phyloP scores from a whole-genome alignment of 1,284 basidiomycete genomes.

The Rhodofomes roseus region DNA sequence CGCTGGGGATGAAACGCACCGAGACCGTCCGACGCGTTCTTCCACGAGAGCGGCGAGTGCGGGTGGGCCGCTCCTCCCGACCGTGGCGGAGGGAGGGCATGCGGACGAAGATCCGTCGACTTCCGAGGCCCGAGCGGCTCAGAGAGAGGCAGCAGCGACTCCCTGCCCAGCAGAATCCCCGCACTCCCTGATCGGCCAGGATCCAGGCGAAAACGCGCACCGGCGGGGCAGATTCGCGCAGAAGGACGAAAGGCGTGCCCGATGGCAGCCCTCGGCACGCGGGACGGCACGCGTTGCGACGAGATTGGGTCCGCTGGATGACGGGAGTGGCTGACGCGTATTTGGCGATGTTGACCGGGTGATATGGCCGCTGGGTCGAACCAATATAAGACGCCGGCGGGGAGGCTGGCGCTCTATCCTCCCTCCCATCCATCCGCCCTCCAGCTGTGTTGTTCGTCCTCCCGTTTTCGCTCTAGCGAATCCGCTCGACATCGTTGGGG shows the following conservation, averaged over 20 bases:
- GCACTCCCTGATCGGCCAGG: neutral
- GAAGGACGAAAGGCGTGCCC: too few relatives aligned
- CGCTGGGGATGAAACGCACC: neutral
- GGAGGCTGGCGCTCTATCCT: slow-evolving; percentile 11
- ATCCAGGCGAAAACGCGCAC: neutral
- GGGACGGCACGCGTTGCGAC: neutral
- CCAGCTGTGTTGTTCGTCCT: slow-evolving; percentile 15
- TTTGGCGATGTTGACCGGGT: neutral
- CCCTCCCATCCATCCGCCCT: slow-evolving; percentile 22
- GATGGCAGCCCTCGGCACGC: neutral
- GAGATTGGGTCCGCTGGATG: slow-evolving; percentile 1
- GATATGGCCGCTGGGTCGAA: slow-evolving; percentile 4
- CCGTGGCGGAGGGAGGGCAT: slow-evolving; percentile 3
- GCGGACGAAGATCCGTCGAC: slow-evolving; percentile 5
- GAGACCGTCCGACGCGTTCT: neutral
- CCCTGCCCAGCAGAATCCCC: slow-evolving; percentile 1
- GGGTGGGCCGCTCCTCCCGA: neutral
- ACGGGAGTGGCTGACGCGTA: neutral
- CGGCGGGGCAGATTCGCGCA: neutral
- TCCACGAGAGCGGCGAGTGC: neutral
- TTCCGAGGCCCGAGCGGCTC: neutral
- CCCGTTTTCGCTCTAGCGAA: slow-evolving; percentile 18
- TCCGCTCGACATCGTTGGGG: slow-evolving; percentile 20
- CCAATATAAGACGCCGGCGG: slow-evolving; percentile 9
- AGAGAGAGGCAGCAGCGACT: neutral